phyloP scores from a whole-genome alignment of 2,329 filamentous ascomycete genomes.

The Orbilia brochopaga region DNA sequence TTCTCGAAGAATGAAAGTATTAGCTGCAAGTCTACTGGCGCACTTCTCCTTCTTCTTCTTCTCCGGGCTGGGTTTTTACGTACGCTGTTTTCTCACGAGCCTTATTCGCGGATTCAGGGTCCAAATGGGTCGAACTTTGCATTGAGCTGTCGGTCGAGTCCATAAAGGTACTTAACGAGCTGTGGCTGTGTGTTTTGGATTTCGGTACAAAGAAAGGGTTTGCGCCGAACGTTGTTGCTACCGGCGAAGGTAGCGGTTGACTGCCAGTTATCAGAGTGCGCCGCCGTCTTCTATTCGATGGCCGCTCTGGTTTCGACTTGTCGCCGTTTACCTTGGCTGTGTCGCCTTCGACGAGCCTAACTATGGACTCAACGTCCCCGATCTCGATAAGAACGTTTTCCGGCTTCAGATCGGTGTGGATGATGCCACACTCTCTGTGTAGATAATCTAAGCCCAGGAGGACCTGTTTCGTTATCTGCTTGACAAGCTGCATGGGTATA shows the following conservation, averaged over 20 bases:
- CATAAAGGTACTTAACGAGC: constrained; percentile 53
- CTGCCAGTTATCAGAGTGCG: constrained; percentile 96
- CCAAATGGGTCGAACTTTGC: constrained; percentile 56
- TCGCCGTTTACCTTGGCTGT: constrained; percentile 72
- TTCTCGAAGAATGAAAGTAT: constrained; percentile 20
- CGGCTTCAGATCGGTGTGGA: constrained; percentile 95
- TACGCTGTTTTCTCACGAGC: constrained; percentile 93
- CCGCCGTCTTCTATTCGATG: constrained; percentile 87
- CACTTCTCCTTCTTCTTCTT: not conserved
- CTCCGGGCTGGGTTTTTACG: constrained; percentile 58
- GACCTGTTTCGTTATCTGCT: constrained; percentile 98
- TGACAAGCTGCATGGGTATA: constrained; percentile 93
- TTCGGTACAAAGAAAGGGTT: constrained; percentile 49
- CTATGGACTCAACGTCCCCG: constrained; percentile 97
- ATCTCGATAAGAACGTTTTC: constrained; percentile 99
- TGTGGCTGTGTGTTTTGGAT: constrained; percentile 53
- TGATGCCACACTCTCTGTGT: constrained; percentile 97
- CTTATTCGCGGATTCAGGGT: constrained; percentile 70
- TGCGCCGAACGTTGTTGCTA: constrained; percentile 83
- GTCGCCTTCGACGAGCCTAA: constrained; percentile 58
- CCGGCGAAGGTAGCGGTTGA: constrained; percentile 90
- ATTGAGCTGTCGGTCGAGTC: constrained; percentile 53
- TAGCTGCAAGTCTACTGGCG: constrained; percentile 22
- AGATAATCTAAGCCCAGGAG: constrained; percentile 93
- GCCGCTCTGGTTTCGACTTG: constrained; percentile 63